Conservation (phyloP, 2,329 filamentous ascomycete species). For the Ophiostoma novo-ulmi region DNA sequence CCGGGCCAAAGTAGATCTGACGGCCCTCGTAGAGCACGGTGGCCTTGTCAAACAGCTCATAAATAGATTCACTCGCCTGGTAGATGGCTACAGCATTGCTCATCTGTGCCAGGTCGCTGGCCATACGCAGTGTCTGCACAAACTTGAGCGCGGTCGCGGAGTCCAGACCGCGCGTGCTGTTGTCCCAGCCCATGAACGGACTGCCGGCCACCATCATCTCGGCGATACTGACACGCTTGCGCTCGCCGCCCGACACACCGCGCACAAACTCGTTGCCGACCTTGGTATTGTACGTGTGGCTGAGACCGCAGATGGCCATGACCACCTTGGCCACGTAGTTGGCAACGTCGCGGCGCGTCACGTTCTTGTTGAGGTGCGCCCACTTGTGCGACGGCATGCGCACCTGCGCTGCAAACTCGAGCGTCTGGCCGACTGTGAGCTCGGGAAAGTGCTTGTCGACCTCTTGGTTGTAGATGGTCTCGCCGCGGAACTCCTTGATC, state of each 20-base stretch:
- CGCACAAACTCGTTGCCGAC: slow-evolving; percentile 68
- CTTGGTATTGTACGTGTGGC: slow-evolving; percentile 66
- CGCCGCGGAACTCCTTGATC: slow-evolving; percentile 57
- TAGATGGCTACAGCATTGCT: slow-evolving; percentile 68
- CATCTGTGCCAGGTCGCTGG: slow-evolving; percentile 54
- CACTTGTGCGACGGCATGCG: slow-evolving; percentile 43
- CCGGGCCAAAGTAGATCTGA: slow-evolving; percentile 53
- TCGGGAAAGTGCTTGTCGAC: slow-evolving; percentile 62
- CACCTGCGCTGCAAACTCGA: slow-evolving; percentile 55
- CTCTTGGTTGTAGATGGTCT: slow-evolving; percentile 71
- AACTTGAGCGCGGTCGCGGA: slow-evolving; percentile 47
- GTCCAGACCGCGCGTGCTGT: slow-evolving; percentile 61
- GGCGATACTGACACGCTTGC: slow-evolving; percentile 70
- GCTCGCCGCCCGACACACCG: slow-evolving; percentile 42
- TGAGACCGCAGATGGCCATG: slow-evolving; percentile 61
- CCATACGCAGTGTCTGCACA: slow-evolving; percentile 56
- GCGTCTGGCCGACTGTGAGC: slow-evolving; percentile 61
- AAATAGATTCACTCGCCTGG: slow-evolving; percentile 63
- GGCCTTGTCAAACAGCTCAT: slow-evolving; percentile 29
- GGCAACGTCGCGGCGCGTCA: slow-evolving; percentile 41
- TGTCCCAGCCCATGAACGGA: slow-evolving; percentile 65
- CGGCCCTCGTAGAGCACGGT: slow-evolving; percentile 26
- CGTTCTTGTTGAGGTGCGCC: slow-evolving; percentile 47
- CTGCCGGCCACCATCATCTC: slow-evolving; percentile 58
- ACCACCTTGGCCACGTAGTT: slow-evolving; percentile 63